Evolutionary conservation across 345 rosid genomes (phyloP), one percentile per base, ranked within the genome.

Genomic region (Hevea brasiliensis): DNA sequence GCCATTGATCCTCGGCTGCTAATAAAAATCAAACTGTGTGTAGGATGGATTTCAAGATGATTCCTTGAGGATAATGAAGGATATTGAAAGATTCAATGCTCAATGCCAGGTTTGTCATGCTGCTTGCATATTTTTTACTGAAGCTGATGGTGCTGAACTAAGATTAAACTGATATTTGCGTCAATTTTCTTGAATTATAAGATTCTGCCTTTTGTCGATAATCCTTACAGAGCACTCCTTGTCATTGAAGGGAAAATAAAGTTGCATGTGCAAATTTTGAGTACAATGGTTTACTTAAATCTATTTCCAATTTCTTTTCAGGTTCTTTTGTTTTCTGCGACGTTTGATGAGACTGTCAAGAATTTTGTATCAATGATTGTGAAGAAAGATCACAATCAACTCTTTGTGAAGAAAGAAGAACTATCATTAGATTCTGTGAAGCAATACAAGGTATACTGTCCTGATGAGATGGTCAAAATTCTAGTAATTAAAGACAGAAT

Each of bases 1-100:
- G 45, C 60, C 32, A 8, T 71, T 37, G 21, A 47, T 74, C 37
- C 37, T 20, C 65, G 56, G 21, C 61, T 62, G 66, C 65, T 80
- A 8, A 65, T 65, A 23, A 48, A 20, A 11, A 29, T 68, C 67
- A 11, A 50, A 51, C 67, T 84, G 67, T 10, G 67, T 10, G 79
- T 86, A 95, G 99, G 98, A 89, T 80, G 99, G 98, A 6, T 92
- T 92, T 76, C 88, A 83, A 77, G 98, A 92, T 71, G 99, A 95
- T 73, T 95, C 99, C 26, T 70, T 89, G 79, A 90, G 74, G 82
- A 92, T 92, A 61, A 92, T 95, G 96, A 95, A 81, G 85, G 93
- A 91, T 26, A 90, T 92, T 51, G 81, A 87, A 77, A 87, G 82
- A 75, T 74, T 61, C 65, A 89, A 77, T 75, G 58, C 84, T 62